Base-by-base conservation (phyloP, 176 grass and related monocot genomes). In the Carex myosuroides region DNA sequence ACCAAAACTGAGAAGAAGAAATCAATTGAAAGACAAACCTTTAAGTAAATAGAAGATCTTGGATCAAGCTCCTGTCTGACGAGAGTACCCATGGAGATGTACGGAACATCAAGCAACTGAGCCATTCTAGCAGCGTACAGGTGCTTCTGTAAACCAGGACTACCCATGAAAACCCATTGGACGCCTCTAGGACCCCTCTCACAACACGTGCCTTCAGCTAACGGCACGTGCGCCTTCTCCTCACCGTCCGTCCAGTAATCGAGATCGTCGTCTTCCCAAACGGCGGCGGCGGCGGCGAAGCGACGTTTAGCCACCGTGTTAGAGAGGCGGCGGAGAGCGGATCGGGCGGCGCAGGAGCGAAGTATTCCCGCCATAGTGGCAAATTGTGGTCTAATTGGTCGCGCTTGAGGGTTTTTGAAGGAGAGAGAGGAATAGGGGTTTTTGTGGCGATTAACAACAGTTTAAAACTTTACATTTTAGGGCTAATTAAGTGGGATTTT, bases 81-180 rank as follows among this genome's bases (percentile, higher is more conserved):
- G 37, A 99, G 91, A 50, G 96, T 90, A 29, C 96, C 93, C 89
- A 92, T 99, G 78, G 91, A 95, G 82, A 99, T 99, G 79, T 99
- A 95, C 0, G 93, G 96, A 32, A 99, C 96, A 57, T 46, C 89
- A 56, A 99, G 96, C 32, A 99, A 85, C 80, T 92, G 87, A 0
- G 96, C 93, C 75, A 99, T 87, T 84, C 93, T 90, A 57, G 91
- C 87, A 74, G 96, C 96, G 81, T 99, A 92, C 20, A 86, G 89
- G 85, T 89, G 93, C 89, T 93, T 93, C 89, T 95, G 93, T 68
- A 86, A 88, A 22, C 89, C 96, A 6, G 93, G 93, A 6, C 79
- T 90, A 42, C 92, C 92, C 95, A 98, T 98, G 56, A 98, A 93
- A 67, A 98, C 89, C 95, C 95, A 98, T 87, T 94, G 95, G 50